A percentile compares a stretch with the other conserved stretches of the same genome.
Conservation (phyloP, 148 eudicot genomes). For the Dysphania ambrosioides region DNA sequence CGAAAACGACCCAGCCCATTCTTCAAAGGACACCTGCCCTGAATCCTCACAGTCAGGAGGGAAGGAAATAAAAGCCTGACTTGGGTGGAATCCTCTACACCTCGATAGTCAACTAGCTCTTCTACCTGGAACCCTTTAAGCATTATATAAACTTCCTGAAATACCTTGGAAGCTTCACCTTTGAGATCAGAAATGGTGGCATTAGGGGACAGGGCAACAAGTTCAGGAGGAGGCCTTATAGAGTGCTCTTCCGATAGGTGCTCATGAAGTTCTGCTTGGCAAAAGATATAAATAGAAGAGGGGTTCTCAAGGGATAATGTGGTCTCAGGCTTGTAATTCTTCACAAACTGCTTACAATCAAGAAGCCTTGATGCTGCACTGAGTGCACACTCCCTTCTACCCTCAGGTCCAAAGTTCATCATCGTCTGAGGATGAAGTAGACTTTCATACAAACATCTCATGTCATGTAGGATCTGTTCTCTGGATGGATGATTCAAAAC, state of each 20-base stretch:
- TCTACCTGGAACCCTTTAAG: slow-evolving; percentile 66
- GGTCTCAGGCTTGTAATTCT: slow-evolving; percentile 55
- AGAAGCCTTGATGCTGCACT: slow-evolving; percentile 62
- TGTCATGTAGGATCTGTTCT: slow-evolving; percentile 59
- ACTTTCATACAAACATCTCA: slow-evolving; percentile 58
- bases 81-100: slow-evolving; percentile 71
- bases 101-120: slow-evolving; percentile 71
- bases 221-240: slow-evolving; percentile 58
- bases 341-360: slow-evolving; percentile 95
- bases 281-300: slow-evolving; percentile 43
- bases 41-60: slow-evolving; percentile 35
- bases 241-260: slow-evolving; percentile 30
- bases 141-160: slow-evolving; percentile 75
- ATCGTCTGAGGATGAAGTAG: slow-evolving; percentile 65
- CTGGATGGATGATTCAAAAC: slow-evolving; percentile 40
- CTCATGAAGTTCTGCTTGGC: slow-evolving; percentile 56
- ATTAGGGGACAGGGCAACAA: slow-evolving; percentile 42
- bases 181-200: slow-evolving; percentile 79
- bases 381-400: slow-evolving; percentile 37
- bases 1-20: slow-evolving; percentile 47
- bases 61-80: slow-evolving; percentile 63
- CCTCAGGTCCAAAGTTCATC: slow-evolving; percentile 37
- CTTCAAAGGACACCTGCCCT: slow-evolving; percentile 59
- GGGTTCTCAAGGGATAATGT: slow-evolving; percentile 24
- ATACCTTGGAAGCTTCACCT: slow-evolving; percentile 62